Conservation (phyloP, 1,284 basidiomycete species). For the Ustilago bromivora region DNA sequence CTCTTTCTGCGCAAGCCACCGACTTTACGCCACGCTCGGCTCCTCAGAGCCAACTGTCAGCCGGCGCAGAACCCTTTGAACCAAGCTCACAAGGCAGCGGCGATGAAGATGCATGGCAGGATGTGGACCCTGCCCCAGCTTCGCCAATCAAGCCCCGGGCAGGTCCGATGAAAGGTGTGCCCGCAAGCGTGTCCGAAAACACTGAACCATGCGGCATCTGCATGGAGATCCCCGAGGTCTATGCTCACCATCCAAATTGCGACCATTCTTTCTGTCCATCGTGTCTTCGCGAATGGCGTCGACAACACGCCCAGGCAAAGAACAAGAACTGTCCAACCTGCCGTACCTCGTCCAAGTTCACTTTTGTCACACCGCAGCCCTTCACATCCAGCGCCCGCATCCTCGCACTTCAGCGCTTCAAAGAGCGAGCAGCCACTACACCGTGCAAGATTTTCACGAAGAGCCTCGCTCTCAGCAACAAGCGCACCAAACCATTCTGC, state of each 20-base stretch:
- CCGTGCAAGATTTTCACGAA: constrained; percentile 46
- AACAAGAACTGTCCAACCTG: constrained; percentile 45
- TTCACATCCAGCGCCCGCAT: constrained; percentile 16
- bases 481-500: constrained; percentile 28
- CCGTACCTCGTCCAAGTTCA: constrained; percentile 26
- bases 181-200: constrained; percentile 16
- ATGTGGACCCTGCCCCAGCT: not conserved
- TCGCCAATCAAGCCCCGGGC: not conserved
- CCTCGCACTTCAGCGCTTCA: constrained; percentile 25
- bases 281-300: constrained; percentile 43
- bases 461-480: constrained; percentile 24
- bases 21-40: constrained; percentile 12
- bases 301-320: constrained; percentile 20
- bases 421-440: constrained; percentile 18
- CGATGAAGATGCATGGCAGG: constrained; percentile 21
- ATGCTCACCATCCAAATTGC: constrained; percentile 44
- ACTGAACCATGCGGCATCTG: constrained; percentile 41
- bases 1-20: constrained; percentile 15
- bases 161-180: constrained; percentile 15
- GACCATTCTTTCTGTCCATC: constrained; percentile 45
- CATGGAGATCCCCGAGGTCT: constrained; percentile 41
- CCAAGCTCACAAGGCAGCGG: not conserved
- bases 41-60: constrained; percentile 12
- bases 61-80: constrained; percentile 19
- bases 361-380: constrained; percentile 37